A percentile compares a stretch with the other conserved stretches of the same genome.
Conservation (phyloP, 805 yeast species). For the Wickerhamiella galacta region DNA sequence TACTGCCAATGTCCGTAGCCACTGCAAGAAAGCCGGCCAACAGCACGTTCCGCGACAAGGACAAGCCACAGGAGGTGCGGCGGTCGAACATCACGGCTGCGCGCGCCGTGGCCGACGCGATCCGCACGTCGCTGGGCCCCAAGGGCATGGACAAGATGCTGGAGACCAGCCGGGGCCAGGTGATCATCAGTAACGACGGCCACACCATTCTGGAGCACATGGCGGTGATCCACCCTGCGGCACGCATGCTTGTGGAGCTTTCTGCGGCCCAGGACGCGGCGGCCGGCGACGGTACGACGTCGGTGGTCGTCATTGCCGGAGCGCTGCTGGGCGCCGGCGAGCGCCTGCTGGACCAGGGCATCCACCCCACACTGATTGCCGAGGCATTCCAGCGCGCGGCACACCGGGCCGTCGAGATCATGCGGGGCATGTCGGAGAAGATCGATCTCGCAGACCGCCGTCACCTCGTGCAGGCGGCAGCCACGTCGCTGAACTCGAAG, state of each 20-base stretch:
- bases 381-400: slow-evolving; percentile 90
- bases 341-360: slow-evolving; percentile 64
- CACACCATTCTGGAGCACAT: slow-evolving; percentile 91
- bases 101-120: slow-evolving; percentile 87
- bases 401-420: slow-evolving; percentile 58
- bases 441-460: slow-evolving; percentile 69
- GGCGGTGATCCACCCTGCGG: slow-evolving; percentile 98
- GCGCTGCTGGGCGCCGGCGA: slow-evolving; percentile 92
- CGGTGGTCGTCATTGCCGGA: slow-evolving; percentile 91
- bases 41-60: slow-evolving; percentile 82
- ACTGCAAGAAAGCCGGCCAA: too few species aligned
- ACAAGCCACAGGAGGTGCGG: slow-evolving; percentile 90
- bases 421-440: slow-evolving; percentile 69
- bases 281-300: slow-evolving; percentile 99
- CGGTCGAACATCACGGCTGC: slow-evolving; percentile 81
- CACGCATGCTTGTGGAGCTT: slow-evolving; percentile 92
- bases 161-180: slow-evolving; percentile 81
- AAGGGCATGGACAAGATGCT: slow-evolving; percentile 98
- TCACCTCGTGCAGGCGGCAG: slow-evolving; percentile 76
- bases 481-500: slow-evolving; percentile 85
- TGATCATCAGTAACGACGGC: slow-evolving; percentile 93
- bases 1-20: slow-evolving; percentile 13
- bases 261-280: slow-evolving; percentile 97
- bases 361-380: slow-evolving; percentile 89
- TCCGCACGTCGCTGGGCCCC: slow-evolving; percentile 91